Conservation (phyloP, 495 filamentous ascomycete genomes). For the Podospora didyma region DNA sequence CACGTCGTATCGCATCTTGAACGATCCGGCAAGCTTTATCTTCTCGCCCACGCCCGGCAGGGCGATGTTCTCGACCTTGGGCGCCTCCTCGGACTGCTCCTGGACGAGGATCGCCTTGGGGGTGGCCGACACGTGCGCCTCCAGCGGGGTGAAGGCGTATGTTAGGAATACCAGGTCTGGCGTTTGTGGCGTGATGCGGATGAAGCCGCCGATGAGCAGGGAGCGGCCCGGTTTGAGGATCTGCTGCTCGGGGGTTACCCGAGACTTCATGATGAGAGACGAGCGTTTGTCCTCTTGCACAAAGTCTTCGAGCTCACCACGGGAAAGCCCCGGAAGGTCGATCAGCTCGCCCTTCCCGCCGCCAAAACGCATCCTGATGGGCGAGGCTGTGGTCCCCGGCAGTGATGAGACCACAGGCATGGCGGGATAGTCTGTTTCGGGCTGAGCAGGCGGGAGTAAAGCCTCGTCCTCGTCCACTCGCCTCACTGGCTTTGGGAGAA, state of each 20-base stretch:
- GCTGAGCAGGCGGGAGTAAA: conserved; percentile 70
- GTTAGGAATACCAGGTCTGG: conserved; percentile 60
- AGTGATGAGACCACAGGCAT: conserved; percentile 83
- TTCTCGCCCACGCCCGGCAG: conserved; percentile 50
- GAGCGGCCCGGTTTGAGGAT: conserved; percentile 75
- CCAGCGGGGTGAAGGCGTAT: conserved; percentile 74
- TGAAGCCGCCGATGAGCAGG: conserved; percentile 79
- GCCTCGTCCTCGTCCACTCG: conserved; percentile 27
- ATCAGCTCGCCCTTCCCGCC: conserved; percentile 85
- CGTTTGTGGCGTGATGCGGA: conserved; percentile 77
- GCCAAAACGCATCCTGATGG: conserved; percentile 85
- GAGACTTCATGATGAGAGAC: conserved; percentile 70
- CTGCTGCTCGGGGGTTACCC: conserved; percentile 62
- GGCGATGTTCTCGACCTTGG: conserved; percentile 57
- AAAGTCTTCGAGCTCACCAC: conserved; percentile 63
- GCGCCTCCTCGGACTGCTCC: conserved; percentile 44
- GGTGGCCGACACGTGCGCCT: conserved; percentile 69
- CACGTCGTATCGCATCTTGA: conserved; percentile 73
- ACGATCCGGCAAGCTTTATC: conserved; percentile 66
- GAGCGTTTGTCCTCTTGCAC: conserved; percentile 59
- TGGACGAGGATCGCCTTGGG: conserved; percentile 71
- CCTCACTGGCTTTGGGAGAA: conserved; percentile 14
- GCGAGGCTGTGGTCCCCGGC: conserved; percentile 90
- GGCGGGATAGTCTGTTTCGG: conserved; percentile 66
- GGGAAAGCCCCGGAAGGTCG: conserved; percentile 78